Conservation (phyloP, 176 grass and related monocot species). For the Rhipidocladum racemiflorum region DNA sequence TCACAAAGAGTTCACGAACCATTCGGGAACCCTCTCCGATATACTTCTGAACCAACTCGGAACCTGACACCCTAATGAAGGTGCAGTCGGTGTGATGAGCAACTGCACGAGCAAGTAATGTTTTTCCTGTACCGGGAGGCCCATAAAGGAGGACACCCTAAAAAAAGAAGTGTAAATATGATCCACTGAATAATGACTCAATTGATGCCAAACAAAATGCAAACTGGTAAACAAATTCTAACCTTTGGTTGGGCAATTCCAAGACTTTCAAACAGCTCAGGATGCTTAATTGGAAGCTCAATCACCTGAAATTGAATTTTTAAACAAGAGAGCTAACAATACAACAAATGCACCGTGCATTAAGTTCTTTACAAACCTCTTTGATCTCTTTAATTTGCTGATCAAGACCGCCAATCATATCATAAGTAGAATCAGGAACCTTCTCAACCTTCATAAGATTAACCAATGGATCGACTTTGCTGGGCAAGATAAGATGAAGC, state of each 20-base stretch:
- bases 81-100: conserved; percentile 98
- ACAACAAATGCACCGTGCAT: background rate
- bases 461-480: conserved; percentile 90
- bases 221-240: conserved; percentile 10
- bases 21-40: conserved; percentile 96
- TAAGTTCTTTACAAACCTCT: conserved; percentile 49
- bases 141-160: conserved; percentile 97
- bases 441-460: conserved; percentile 99
- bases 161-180: conserved; percentile 5
- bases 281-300: conserved; percentile 97
- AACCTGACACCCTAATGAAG: conserved; percentile 98
- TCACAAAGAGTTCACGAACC: conserved; percentile 97
- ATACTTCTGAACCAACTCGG: conserved; percentile 97
- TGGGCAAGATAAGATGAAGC: conserved; percentile 80
- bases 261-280: conserved; percentile 90
- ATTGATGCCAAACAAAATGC: background rate
- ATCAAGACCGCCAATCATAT: conserved; percentile 97
- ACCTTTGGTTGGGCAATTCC: conserved; percentile 99
- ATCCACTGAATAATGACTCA: background rate
- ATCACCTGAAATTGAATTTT: conserved; percentile 64
- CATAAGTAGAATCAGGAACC: conserved; percentile 98
- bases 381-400: conserved; percentile 99
- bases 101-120: conserved; percentile 87
- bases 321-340: background rate
- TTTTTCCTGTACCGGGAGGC: conserved; percentile 96